Percentiles rank a stretch among this genome's conserved stretches.
Evolutionary conservation across 805 yeast genomes (phyloP).

Genomic region (Scheffersomyces spartinae): DNA sequence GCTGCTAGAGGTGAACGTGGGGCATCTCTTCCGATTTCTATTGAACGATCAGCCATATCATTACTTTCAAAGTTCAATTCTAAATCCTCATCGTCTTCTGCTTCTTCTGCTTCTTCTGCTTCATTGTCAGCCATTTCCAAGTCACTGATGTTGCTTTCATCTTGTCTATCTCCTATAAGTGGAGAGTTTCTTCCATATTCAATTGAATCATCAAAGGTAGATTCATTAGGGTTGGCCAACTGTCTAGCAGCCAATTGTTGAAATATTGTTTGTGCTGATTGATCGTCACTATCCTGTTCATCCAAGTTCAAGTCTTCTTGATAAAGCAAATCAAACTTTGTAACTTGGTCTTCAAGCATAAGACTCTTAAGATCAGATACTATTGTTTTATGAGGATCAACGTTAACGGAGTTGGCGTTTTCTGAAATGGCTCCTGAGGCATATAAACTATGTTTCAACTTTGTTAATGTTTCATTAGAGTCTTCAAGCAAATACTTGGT

Average conservation of each 20-base stretch:
- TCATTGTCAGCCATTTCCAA: slow-evolving; percentile 13
- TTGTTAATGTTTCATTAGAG: slow-evolving; percentile 62
- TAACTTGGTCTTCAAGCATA: slow-evolving; percentile 64
- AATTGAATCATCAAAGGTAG: slow-evolving; percentile 12
- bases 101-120: slow-evolving; percentile 15
- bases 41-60: slow-evolving; percentile 28
- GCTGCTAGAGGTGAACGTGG: slow-evolving; percentile 9
- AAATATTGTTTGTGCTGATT: neutral
- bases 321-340: slow-evolving; percentile 61
- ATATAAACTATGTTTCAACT: slow-evolving; percentile 55
- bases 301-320: slow-evolving; percentile 44
- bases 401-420: slow-evolving; percentile 37
- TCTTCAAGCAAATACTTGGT: slow-evolving; percentile 78
- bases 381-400: slow-evolving; percentile 50
- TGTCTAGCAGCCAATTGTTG: neutral
- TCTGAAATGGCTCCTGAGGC: slow-evolving; percentile 23
- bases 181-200: slow-evolving; percentile 7
- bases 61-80: slow-evolving; percentile 38
- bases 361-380: slow-evolving; percentile 48
- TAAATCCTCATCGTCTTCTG: slow-evolving; percentile 30
- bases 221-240: slow-evolving; percentile 4
- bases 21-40: slow-evolving; percentile 43
- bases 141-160: slow-evolving; percentile 3
- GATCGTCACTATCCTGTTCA: slow-evolving; percentile 8
- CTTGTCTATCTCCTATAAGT: slow-evolving; percentile 2